Base-by-base conservation (phyloP, 2,329 filamentous ascomycete species). In the Zasmidium citrigriseum region DNA sequence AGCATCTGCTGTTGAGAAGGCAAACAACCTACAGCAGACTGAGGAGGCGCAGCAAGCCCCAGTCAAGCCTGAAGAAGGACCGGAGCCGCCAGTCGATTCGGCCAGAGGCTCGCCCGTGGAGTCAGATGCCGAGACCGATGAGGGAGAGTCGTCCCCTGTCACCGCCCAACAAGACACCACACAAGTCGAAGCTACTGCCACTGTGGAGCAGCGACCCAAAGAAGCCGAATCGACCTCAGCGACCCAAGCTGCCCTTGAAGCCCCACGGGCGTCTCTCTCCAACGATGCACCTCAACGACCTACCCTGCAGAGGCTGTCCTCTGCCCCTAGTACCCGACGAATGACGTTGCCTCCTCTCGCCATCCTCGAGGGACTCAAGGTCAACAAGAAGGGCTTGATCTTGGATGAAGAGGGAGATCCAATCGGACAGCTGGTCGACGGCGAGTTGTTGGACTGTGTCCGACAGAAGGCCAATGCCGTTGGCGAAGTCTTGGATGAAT, bases 371-470 rank as follows among this genome's bases (percentile, higher is more conserved):
- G 78, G 81, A 51, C 74, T 80, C 51, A 83, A 82, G 69, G 79
- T 83, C 67, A 83, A 83, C 71, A 83, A 81, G 73, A 81, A 80
- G 67, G 78, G 78, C 66, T 77, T 77, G 64, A 74, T 81, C 24
- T 72, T 81, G 38, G 75, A 80, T 57, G 75, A 76, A 54, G 78
- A 80, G 38, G 78, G 78, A 21, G 78, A 80, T 53, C 71, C 75
- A 52, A 79, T 80, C 60, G 78, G 78, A 29, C 75, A 80, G 68
- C 74, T 80, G 22, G 71, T 72, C 54, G 77, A 80, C 24, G 78
- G 78, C 21, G 78, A 80, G 29, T 61, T 73, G 55, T 70, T 74
- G 44, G 69, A 76, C 46, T 78, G 75, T 55, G 77, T 78, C 23
- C 76, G 78, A 53, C 79, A 80, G 69, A 77, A 69, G 52, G 69